phyloP scores from a whole-genome alignment of 139 green algal genomes.

The Coelastrella sp. region DNA sequence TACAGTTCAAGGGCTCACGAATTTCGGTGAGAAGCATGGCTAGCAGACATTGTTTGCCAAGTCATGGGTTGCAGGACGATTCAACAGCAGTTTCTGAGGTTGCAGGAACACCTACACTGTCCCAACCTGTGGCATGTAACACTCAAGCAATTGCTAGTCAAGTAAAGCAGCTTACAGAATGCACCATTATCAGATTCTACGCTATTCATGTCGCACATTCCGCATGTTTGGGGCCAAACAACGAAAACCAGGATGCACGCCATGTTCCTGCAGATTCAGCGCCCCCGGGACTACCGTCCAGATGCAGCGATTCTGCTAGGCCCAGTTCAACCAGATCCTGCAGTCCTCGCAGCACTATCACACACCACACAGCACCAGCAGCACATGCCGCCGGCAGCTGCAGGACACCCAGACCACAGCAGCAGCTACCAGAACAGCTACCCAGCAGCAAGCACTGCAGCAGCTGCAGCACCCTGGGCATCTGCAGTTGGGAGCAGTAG shows the following conservation, averaged over 20 bases:
- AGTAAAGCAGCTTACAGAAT: neutral
- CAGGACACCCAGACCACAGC: neutral
- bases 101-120: too few relatives aligned
- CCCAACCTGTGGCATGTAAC: too few relatives aligned
- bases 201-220: neutral
- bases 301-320: constrained; percentile 5
- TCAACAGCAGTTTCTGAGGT: too few relatives aligned
- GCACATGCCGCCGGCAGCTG: too few relatives aligned
- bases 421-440: neutral
- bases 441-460: neutral
- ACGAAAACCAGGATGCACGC: neutral
- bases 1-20: neutral
- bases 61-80: too few relatives aligned
- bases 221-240: neutral
- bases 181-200: neutral
- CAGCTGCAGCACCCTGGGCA: neutral
- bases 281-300: neutral
- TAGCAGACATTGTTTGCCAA: too few relatives aligned
- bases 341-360: constrained; percentile 17
- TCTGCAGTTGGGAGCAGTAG: neutral
- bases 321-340: constrained; percentile 6
- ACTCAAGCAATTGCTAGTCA: too few relatives aligned
- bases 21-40: neutral
- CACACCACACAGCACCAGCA: constrained; percentile 6
- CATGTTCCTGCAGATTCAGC: constrained; percentile 8